Conservation (phyloP, 306 rosid genomes). For the Lathyrus tuberosus region DNA sequence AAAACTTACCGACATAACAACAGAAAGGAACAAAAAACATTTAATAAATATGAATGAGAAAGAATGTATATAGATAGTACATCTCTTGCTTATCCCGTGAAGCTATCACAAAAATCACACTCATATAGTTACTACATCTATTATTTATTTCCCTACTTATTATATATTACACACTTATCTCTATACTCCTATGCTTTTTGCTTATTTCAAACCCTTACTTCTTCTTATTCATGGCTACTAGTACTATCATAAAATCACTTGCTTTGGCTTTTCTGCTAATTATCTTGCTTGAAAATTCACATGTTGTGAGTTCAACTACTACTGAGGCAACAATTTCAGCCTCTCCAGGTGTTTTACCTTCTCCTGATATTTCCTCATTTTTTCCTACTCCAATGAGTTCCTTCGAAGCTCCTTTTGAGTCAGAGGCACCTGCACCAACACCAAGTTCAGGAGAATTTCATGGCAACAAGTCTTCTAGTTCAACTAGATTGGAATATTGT, state of each 20-base stretch:
- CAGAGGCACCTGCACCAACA: slow-evolving; percentile 42
- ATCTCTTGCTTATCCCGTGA: slow-evolving; percentile 56
- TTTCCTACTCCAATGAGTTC: slow-evolving; percentile 55
- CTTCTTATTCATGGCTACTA: slow-evolving; percentile 50
- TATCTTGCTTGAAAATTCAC: slow-evolving; percentile 39
- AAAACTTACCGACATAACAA: slow-evolving; percentile 36
- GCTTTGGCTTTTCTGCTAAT: slow-evolving; percentile 28
- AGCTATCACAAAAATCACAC: slow-evolving; percentile 38
- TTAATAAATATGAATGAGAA: slow-evolving; percentile 40
- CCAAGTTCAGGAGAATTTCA: slow-evolving; percentile 64
- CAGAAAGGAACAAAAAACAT: slow-evolving; percentile 31
- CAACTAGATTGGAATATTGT: slow-evolving; percentile 36
- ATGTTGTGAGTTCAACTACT: slow-evolving; percentile 41
- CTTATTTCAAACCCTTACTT: slow-evolving; percentile 23
- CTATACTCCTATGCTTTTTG: not conserved
- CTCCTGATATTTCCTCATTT: slow-evolving; percentile 67
- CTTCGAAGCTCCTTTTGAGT: slow-evolving; percentile 35
- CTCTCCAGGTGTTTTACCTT: slow-evolving; percentile 59
- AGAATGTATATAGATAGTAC: slow-evolving; percentile 14
- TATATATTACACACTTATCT: slow-evolving; percentile 2
- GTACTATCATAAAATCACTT: slow-evolving; percentile 34
- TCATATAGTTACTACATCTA: slow-evolving; percentile 39
- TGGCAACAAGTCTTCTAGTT: slow-evolving; percentile 54
- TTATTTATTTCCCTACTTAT: not conserved
- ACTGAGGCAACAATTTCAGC: slow-evolving; percentile 56